Evolutionary conservation across 73 alveolate species (phyloP).

Genomic region (Paramecium tetraurelia): DNA sequence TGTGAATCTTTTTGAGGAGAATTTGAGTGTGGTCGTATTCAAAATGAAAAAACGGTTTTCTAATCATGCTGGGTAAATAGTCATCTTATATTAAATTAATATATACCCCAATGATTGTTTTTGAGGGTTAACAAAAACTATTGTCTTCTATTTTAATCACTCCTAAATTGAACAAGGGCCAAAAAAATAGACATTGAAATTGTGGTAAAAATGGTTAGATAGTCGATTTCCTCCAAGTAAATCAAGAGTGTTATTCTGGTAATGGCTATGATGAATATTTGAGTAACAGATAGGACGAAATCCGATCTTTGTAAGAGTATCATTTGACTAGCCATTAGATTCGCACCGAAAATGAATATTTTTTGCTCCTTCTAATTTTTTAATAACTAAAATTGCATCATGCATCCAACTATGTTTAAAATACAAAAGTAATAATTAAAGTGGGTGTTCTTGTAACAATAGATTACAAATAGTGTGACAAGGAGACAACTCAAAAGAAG

Average conservation of each 20-base stretch:
- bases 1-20: background rate
- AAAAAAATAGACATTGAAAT: background rate
- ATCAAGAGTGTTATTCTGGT: background rate
- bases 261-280: background rate
- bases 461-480: background rate
- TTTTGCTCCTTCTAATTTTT: background rate
- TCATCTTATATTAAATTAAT: background rate
- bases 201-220: background rate
- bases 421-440: background rate
- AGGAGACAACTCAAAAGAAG: background rate
- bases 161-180: background rate
- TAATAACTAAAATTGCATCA: background rate
- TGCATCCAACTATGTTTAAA: background rate
- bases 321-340: background rate
- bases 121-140: background rate
- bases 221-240: background rate
- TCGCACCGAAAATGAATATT: background rate
- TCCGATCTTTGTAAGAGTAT: background rate
- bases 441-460: background rate
- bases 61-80: background rate
- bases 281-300: background rate
- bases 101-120: background rate
- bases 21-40: background rate
- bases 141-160: background rate
- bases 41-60: background rate